Conservation (phyloP, 2,329 filamentous ascomycete genomes). For the Nigrospora osmanthi region DNA sequence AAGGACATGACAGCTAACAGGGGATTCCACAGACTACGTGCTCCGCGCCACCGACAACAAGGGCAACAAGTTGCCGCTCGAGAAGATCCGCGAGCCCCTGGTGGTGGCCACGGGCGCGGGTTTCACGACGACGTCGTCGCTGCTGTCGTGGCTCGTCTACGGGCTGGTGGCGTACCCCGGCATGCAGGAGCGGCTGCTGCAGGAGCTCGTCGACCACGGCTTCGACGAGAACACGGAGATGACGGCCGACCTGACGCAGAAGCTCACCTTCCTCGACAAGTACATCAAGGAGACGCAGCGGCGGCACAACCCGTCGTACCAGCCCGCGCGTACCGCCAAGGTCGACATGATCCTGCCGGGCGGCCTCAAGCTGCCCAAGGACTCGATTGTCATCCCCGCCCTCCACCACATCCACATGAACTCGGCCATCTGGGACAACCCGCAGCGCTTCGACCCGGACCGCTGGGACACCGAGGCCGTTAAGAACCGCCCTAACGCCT, state of each 20-base stretch:
- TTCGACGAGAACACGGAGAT: conserved; percentile 33
- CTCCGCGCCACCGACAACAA: conserved; percentile 44
- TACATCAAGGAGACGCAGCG: conserved; percentile 56
- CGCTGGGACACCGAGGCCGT: conserved; percentile 48
- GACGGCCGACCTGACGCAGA: conserved; percentile 37
- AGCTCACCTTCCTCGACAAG: conserved; percentile 44
- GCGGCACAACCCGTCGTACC: conserved; percentile 52
- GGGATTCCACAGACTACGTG: conserved; percentile 33
- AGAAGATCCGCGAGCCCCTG: conserved; percentile 29
- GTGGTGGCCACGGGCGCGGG: conserved; percentile 49
- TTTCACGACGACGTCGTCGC: conserved; percentile 51
- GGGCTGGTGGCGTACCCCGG: conserved; percentile 43
- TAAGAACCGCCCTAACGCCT: conserved; percentile 39
- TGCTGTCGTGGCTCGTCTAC: conserved; percentile 52
- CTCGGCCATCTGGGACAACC: conserved; percentile 48
- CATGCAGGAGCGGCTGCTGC: conserved; percentile 47
- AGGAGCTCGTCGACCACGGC: conserved; percentile 46
- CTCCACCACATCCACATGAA: conserved; percentile 47
- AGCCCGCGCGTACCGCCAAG: conserved; percentile 49
- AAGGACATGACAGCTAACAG: not conserved
- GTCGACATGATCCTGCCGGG: conserved; percentile 50
- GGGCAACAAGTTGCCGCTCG: conserved; percentile 43
- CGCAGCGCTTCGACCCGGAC: conserved; percentile 48
- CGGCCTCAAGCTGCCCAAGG: conserved; percentile 46
- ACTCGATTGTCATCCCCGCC: conserved; percentile 43